Evolutionary conservation across 495 filamentous ascomycete genomes (phyloP), one percentile per base, ranked within the genome.

Genomic region (Ascodesmis nigricans): DNA sequence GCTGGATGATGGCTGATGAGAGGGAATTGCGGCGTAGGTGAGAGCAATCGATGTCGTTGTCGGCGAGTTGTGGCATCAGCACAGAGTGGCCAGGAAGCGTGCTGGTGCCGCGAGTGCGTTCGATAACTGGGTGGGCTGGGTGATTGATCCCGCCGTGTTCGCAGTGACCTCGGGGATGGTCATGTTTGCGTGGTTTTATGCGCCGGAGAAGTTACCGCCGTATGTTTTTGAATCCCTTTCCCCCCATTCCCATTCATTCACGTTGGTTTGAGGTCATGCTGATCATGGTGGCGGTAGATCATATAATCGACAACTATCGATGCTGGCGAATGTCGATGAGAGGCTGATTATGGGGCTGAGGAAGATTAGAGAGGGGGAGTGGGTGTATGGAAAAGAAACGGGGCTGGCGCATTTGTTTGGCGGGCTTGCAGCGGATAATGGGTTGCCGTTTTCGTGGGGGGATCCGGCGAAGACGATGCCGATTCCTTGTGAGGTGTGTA

Each of bases 271-370:
- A 15, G 20, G n/a, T 24, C 21, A 19, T 21, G 8, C 35, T 37
- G 24, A 37, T 29, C 3, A 18, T 22, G 11, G 23, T 37, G n/a
- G n/a, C n/a, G n/a, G n/a, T 46, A 51, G 47, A 26, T 62, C 73
- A 17, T 93, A 92, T 56, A 76, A 70, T 40, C 75, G 75, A 53
- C 91, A 82, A 80, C 90, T 93, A 44, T 64, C 62, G 26, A 66
- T 68, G 15, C 75, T 73, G 13, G 80, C 82, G 18, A 63, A 73
- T 24, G 71, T 90, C n/a, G 83, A 93, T 52, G 40, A 49, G 4
- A 73, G 83, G 1, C 65, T 93, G 11, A 64, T 91, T 35, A 61
- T 73, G 40, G 75, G 73, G 3, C 65, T 93, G 15, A 71, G 70
- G 11, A 65, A 67, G 32, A 75, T 63, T 39, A 66, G 70, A 15